These are phyloP conservation scores for Gossypium herbaceum DNA, from an alignment of 345 rosid species.

Conservation along the genomic window DNA sequence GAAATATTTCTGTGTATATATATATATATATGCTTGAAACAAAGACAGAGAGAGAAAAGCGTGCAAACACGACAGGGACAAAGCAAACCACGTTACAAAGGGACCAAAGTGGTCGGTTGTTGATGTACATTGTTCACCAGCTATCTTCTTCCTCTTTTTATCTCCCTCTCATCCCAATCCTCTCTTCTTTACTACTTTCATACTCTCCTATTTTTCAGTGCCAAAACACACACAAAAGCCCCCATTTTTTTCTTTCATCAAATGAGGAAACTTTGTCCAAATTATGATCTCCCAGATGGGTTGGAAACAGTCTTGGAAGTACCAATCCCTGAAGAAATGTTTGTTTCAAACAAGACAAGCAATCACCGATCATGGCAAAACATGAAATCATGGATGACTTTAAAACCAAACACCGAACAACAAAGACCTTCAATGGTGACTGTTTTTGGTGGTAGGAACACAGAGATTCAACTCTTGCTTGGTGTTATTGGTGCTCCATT, in stretches of 20 bases:
- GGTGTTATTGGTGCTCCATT: conserved; percentile 96
- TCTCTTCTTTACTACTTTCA: conserved; percentile 5
- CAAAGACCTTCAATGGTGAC: conserved; percentile 28
- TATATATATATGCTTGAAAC: background rate
- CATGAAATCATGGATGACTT: conserved; percentile 72
- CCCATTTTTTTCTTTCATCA: too few relatives aligned
- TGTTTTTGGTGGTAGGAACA: conserved; percentile 53
- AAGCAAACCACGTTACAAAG: conserved; percentile 53
- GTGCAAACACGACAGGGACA: conserved; percentile 78
- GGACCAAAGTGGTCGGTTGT: conserved; percentile 68
- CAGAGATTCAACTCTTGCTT: conserved; percentile 86
- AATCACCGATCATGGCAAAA: conserved; percentile 53
- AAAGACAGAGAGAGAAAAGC: conserved; percentile 21
- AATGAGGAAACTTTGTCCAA: conserved; percentile 96
- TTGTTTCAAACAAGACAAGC: conserved; percentile 32
- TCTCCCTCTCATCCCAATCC: conserved; percentile 22
- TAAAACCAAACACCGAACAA: conserved; percentile 32
- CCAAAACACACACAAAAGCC: background rate
- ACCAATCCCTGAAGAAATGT: conserved; percentile 92
- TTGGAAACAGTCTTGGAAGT: conserved; percentile 97
- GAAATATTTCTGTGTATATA: background rate
- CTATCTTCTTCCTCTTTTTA: conserved; percentile 12
- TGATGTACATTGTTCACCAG: conserved; percentile 21
- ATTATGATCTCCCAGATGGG: conserved; percentile 73
- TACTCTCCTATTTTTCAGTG: conserved; percentile 10